Evolutionary conservation across 129 eudicot species (phyloP).

Genomic region (Centrapalus pauciflorus): DNA sequence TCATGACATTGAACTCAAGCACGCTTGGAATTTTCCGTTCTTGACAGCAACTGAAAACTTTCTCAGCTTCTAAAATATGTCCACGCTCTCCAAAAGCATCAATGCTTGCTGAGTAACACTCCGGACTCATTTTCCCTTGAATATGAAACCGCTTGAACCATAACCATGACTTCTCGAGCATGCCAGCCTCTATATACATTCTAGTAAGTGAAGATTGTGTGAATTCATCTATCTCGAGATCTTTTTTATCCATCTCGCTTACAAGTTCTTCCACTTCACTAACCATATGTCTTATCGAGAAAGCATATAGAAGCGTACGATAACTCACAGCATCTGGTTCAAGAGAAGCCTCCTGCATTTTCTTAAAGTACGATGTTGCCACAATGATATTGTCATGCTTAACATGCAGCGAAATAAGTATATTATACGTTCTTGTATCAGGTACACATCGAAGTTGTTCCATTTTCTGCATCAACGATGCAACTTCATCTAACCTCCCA

Average conservation of each 20-base stretch:
- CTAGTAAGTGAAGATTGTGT: conserved; percentile 84
- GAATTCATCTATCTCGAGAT: conserved; percentile 68
- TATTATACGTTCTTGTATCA: conserved; percentile 83
- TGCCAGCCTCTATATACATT: conserved; percentile 76
- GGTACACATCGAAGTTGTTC: conserved; percentile 56
- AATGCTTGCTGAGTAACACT: conserved; percentile 79
- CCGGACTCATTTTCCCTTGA: conserved; percentile 61
- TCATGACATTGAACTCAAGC: conserved; percentile 84
- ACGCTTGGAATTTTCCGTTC: conserved; percentile 48
- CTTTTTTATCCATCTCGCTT: conserved; percentile 65
- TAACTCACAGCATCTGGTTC: conserved; percentile 80
- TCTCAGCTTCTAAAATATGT: conserved; percentile 57
- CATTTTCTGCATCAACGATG: conserved; percentile 60
- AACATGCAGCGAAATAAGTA: conserved; percentile 74
- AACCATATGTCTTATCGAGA: conserved; percentile 80
- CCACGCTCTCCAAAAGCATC: conserved; percentile 91
- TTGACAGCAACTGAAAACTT: conserved; percentile 51
- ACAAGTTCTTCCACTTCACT: conserved; percentile 70
- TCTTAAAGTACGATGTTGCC: conserved; percentile 53
- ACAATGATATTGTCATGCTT: conserved; percentile 55
- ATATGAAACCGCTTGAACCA: conserved; percentile 81
- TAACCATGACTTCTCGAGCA: conserved; percentile 59
- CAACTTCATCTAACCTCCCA: conserved; percentile 62
- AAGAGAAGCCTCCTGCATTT: conserved; percentile 63
- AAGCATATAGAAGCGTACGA: conserved; percentile 84